Percentiles rank a stretch among this genome's conserved stretches.
These are phyloP conservation scores for Calonectria pteridis DNA, from an alignment of 2,329 filamentous ascomycete genomes.

Conservation along the genomic window DNA sequence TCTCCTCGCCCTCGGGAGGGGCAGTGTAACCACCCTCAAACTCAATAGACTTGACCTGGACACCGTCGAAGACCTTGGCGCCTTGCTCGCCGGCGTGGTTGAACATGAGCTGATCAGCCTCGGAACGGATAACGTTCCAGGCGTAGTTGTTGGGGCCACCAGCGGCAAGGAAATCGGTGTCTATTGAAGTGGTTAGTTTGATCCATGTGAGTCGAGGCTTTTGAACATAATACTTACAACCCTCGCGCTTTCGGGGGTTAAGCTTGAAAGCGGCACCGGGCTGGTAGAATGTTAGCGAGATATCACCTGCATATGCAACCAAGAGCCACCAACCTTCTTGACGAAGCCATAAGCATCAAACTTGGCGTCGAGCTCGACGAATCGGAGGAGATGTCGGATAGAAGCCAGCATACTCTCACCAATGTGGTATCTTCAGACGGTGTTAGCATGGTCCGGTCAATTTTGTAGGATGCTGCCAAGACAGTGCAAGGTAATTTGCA, in stretches of 20 bases:
- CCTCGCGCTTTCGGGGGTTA: constrained; percentile 47
- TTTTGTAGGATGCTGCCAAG: not conserved
- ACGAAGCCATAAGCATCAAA: constrained; percentile 57
- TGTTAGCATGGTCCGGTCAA: not conserved
- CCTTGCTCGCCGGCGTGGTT: constrained; percentile 55
- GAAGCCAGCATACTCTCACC: constrained; percentile 54
- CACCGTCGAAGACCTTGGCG: constrained; percentile 56
- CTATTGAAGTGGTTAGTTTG: constrained; percentile 21
- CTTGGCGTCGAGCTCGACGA: constrained; percentile 56
- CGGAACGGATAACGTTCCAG: constrained; percentile 62
- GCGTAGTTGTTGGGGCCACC: constrained; percentile 54
- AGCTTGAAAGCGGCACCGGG: constrained; percentile 56
- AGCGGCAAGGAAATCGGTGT: constrained; percentile 57
- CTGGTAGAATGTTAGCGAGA: not conserved
- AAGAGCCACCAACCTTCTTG: constrained; percentile 49
- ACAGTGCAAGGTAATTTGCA: not conserved
- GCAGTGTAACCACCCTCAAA: constrained; percentile 41
- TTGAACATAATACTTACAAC: constrained; percentile 43
- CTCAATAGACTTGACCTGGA: constrained; percentile 50
- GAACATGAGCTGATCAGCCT: constrained; percentile 60
- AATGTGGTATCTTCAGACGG: constrained; percentile 50
- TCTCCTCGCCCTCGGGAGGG: constrained; percentile 4
- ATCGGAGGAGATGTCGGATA: constrained; percentile 57
- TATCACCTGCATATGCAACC: not conserved
- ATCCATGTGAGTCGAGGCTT: not conserved